phyloP scores from a whole-genome alignment of 164 flowering plant species.

The Paratinospora sagittata region DNA sequence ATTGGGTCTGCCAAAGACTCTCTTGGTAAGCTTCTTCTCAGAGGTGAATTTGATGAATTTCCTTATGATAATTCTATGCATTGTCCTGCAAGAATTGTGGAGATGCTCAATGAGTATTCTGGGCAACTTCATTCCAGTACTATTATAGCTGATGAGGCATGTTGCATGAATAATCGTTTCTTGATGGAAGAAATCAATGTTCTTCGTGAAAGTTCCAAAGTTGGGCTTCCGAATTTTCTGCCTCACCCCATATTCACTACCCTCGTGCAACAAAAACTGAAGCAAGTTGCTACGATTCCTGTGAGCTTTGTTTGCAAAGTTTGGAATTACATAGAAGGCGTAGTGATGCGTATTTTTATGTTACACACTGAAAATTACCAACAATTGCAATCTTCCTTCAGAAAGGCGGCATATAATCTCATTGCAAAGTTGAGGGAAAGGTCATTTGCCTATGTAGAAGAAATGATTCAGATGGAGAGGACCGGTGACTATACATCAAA shows the following conservation, averaged over 20 bases:
- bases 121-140: not conserved
- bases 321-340: constrained; percentile 1
- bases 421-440: too few relatives aligned
- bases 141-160: not conserved
- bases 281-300: not conserved
- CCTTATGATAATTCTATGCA: not conserved
- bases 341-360: not conserved
- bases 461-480: too few relatives aligned
- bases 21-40: not conserved
- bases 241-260: not conserved
- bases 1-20: constrained; percentile 6
- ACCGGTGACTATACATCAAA: too few relatives aligned
- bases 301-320: not conserved
- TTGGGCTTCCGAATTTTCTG: not conserved
- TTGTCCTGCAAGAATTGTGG: constrained; percentile 6
- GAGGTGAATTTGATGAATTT: constrained; percentile 8
- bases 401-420: too few relatives aligned
- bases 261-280: not conserved
- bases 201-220: not conserved
- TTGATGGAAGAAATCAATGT: constrained; percentile 3
- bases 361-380: too few relatives aligned
- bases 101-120: constrained; percentile 3
- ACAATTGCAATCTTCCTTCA: too few relatives aligned
- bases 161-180: not conserved
- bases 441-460: too few relatives aligned